Conservation (phyloP, 2,329 filamentous ascomycete genomes). For the Lachnellula occidentalis region DNA sequence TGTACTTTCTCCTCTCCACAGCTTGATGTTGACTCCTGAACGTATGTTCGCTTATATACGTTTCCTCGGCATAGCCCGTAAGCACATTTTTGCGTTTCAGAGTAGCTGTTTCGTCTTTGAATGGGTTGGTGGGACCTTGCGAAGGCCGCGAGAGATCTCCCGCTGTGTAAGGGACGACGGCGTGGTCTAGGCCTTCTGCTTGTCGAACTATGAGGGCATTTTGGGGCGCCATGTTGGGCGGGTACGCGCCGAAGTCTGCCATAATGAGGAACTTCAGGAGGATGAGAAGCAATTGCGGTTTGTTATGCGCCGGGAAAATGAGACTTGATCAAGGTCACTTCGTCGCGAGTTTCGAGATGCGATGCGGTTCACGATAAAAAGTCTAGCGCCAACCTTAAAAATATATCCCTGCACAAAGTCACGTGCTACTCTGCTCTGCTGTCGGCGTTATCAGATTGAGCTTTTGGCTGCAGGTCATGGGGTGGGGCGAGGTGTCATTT, state of each 20-base stretch:
- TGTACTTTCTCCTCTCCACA: conserved; percentile 61
- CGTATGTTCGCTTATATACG: conserved; percentile 81
- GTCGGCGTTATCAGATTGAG: neutral
- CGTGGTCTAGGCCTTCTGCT: conserved; percentile 50
- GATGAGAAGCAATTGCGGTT: neutral
- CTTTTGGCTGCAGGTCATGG: no score
- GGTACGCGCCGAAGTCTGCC: conserved; percentile 58
- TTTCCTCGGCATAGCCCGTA: conserved; percentile 84
- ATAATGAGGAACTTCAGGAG: conserved; percentile 34
- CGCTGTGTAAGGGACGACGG: conserved; percentile 61
- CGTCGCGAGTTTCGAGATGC: neutral
- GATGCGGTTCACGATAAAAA: neutral
- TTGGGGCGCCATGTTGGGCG: conserved; percentile 60
- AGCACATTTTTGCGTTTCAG: conserved; percentile 75
- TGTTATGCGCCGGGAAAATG: neutral
- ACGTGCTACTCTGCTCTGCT: neutral
- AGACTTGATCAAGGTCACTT: neutral
- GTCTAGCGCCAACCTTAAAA: conserved; percentile 4
- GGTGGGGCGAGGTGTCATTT: neutral
- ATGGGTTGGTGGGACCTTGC: conserved; percentile 70
- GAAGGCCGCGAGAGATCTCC: conserved; percentile 63
- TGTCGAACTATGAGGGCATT: conserved; percentile 58
- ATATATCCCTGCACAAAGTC: neutral
- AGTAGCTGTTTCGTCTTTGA: conserved; percentile 54
- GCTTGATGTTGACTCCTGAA: conserved; percentile 86